Evolutionary conservation across 441 rosid species (phyloP), one percentile per base, ranked within the genome.

Genomic region (Mallotus japonicus): DNA sequence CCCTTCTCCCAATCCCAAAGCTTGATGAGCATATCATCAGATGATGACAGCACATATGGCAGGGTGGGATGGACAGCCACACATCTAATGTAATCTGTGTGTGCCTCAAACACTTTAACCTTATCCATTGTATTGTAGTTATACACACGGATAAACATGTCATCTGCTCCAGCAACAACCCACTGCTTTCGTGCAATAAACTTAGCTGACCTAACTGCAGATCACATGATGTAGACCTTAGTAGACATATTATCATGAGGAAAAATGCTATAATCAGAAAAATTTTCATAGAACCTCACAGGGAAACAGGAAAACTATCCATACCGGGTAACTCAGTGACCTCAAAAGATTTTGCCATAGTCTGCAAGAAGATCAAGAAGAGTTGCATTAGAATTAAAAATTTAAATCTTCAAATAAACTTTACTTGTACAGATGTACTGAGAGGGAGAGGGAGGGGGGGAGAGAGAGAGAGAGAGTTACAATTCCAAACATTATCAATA

Each of bases 1-100:
- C 84, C 91, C 77, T 94, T 94, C 75, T 90, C 97, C 99, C 97
- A 90, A 61, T 94, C 95, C 99, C 97, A 94, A 62, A 90, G 89
- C 82, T 94, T 94, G 73, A 94, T 87, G 75, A 90, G 95, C 91
- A 87, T 94, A 82, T 93, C 98, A 85, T 94, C 97, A 9, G 97
- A 94, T 34, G 96, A 78, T 40, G 97, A 92, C 78, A 94, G 64
- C 71, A 92, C 82, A 64, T 83, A 88, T 5, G 94, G 97, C 70
- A 87, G 89, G 20, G 87, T 85, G n/a, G 92, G 93, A 75, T 94
- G 97, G 69, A 92, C 88, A 49, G 88, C 85, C 77, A 94, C 82
- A 50, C 89, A 86, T 80, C 98, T 83, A 71, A 92, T 89, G 80
- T 71, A 92, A 81, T 92, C 97, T 64, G 85, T 85, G 78, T 94